Percentiles rank a stretch among this genome's conserved stretches.
Conservation (phyloP, 179 eudicot genomes). For the Carnegiea gigantea region DNA sequence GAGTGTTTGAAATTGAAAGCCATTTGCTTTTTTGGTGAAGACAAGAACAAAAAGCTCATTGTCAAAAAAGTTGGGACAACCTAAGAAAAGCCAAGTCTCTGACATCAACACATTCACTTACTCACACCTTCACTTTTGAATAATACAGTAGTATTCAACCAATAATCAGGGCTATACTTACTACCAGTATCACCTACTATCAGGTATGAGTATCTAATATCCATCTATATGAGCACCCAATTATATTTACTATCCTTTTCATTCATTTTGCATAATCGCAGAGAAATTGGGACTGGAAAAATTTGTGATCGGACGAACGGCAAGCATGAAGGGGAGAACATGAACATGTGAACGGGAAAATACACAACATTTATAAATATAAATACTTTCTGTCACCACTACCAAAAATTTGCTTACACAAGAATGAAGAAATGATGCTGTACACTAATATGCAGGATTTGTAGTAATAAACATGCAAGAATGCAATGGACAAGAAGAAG, state of each 20-base stretch:
- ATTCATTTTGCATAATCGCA: neutral
- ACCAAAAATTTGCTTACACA: constrained; percentile 62
- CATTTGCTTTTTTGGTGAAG: constrained; percentile 8
- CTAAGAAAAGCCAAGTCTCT: constrained; percentile 10
- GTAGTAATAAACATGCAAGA: constrained; percentile 33
- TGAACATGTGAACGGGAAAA: constrained; percentile 4
- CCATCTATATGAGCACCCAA: too few relatives aligned
- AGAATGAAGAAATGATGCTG: constrained; percentile 54
- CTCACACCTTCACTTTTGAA: neutral
- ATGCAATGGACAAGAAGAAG: constrained; percentile 30
- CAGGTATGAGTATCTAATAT: too few relatives aligned
- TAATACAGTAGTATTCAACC: constrained; percentile 2
- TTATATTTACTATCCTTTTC: too few relatives aligned
- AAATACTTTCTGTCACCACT: constrained; percentile 39
- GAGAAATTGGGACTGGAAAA: neutral
- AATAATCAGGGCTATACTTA: neutral
- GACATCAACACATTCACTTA: constrained; percentile 6
- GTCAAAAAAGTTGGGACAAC: constrained; percentile 6
- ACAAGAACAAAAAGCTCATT: constrained; percentile 9
- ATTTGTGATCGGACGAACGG: neutral
- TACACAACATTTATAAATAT: constrained; percentile 35
- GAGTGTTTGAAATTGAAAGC: neutral
- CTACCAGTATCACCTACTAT: neutral
- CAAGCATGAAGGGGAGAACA: neutral
- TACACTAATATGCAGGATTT: constrained; percentile 45